Evolutionary conservation across 1,284 basidiomycete species (phyloP).

Genomic region (Macrocybe sp.): DNA sequence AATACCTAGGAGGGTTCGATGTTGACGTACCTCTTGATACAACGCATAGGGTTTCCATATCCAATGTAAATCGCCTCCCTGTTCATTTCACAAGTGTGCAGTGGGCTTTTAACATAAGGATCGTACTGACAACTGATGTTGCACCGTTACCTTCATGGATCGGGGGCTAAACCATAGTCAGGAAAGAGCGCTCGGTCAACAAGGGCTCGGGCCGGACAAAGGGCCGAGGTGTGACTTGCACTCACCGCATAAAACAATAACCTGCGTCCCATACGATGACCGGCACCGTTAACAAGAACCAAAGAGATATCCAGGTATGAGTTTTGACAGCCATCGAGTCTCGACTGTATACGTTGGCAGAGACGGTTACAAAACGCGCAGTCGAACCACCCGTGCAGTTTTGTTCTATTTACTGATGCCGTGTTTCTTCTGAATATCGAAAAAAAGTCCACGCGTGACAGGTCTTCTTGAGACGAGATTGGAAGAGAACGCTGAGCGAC

Average conservation of each 20-base stretch:
- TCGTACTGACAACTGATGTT: neutral
- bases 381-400: too few species aligned
- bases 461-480: too few species aligned
- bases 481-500: too few species aligned
- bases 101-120: neutral
- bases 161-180: slow-evolving; percentile 24
- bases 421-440: too few species aligned
- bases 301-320: slow-evolving; percentile 58
- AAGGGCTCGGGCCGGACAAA: too few species aligned
- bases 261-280: slow-evolving; percentile 64
- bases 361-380: too few species aligned
- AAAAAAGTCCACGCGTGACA: too few species aligned
- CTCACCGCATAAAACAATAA: slow-evolving; percentile 70
- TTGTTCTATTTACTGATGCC: too few species aligned
- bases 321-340: slow-evolving; percentile 43
- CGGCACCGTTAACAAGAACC: slow-evolving; percentile 63
- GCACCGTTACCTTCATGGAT: slow-evolving; percentile 29
- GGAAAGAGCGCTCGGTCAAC: slow-evolving; percentile 2
- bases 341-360: too few species aligned
- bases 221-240: neutral
- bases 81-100: neutral
- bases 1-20: slow-evolving; percentile 7
- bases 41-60: slow-evolving; percentile 81
- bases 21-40: slow-evolving; percentile 64
- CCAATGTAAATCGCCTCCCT: slow-evolving; percentile 84